These are phyloP conservation scores for Cordia subcordata DNA, from an alignment of 257 asterid genomes.

Conservation along the genomic window DNA sequence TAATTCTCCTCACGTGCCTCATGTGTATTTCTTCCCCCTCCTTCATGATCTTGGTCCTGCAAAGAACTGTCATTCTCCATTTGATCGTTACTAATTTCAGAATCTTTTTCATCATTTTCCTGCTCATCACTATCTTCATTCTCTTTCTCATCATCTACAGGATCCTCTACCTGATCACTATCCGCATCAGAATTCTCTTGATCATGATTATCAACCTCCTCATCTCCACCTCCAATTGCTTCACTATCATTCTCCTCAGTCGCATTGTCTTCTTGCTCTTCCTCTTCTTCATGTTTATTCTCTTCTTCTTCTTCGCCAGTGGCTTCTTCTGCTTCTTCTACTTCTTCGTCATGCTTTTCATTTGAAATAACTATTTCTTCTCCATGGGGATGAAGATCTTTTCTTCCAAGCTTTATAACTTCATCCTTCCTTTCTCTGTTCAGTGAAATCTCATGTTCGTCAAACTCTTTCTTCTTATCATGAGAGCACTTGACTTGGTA, in stretches of 20 bases:
- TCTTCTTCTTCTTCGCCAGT: conserved; percentile 43
- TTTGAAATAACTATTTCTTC: conserved; percentile 27
- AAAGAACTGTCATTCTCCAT: conserved; percentile 32
- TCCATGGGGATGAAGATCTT: conserved; percentile 39
- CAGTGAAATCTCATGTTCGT: conserved; percentile 44
- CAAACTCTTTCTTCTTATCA: conserved; percentile 69
- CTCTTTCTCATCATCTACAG: conserved; percentile 41
- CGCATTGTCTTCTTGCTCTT: conserved; percentile 38
- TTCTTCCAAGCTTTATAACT: conserved; percentile 58
- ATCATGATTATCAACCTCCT: conserved; percentile 49
- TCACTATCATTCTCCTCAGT: conserved; percentile 49
- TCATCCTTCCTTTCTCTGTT: conserved; percentile 22
- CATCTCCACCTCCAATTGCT: conserved; percentile 35
- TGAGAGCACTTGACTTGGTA: conserved; percentile 89
- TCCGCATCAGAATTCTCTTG: conserved; percentile 59
- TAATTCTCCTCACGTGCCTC: conserved; percentile 86
- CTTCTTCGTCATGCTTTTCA: conserved; percentile 30
- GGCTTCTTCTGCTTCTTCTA: conserved; percentile 44
- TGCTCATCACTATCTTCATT: conserved; percentile 42
- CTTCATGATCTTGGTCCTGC: conserved; percentile 43
- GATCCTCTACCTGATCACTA: conserved; percentile 40
- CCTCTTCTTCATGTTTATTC: conserved; percentile 41
- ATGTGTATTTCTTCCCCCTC: conserved; percentile 28
- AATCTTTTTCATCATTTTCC: conserved; percentile 41
- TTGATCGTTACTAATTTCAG: conserved; percentile 34